Evolutionary conservation across 495 filamentous ascomycete species (phyloP).

Genomic region (Xylaria curta): DNA sequence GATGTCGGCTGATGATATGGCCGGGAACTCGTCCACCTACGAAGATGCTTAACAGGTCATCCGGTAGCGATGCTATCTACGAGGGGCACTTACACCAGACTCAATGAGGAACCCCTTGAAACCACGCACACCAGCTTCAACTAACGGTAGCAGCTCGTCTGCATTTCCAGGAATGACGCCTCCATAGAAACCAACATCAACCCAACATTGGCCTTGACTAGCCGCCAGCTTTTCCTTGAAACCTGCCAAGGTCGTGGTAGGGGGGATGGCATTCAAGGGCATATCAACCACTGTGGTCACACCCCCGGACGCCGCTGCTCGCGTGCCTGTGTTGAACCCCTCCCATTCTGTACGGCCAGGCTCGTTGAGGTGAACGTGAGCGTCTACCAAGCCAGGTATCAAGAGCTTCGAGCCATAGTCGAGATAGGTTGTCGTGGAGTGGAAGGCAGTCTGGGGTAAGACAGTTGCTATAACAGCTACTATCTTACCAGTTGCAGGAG

Average conservation of each 20-base stretch:
- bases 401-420: constrained; percentile 89
- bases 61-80: constrained; percentile 3
- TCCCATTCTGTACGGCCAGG: constrained; percentile 99
- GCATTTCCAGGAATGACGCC: constrained; percentile 93
- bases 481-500: constrained; percentile 82
- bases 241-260: constrained; percentile 86
- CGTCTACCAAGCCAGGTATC: constrained; percentile 92
- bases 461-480: constrained; percentile 75
- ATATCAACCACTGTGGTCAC: constrained; percentile 99
- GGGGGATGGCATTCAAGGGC: constrained; percentile 96
- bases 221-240: constrained; percentile 86
- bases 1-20: constrained; percentile 81
- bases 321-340: constrained; percentile 92
- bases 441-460: constrained; percentile 74
- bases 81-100: constrained; percentile 75
- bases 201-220: constrained; percentile 91
- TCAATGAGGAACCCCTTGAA: constrained; percentile 99
- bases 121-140: constrained; percentile 84
- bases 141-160: constrained; percentile 76
- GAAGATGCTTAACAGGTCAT: constrained; percentile 1
- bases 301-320: constrained; percentile 92
- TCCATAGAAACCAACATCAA: constrained; percentile 98
- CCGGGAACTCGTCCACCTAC: constrained; percentile 93
- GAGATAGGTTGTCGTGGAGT: constrained; percentile 70
- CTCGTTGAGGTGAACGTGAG: constrained; percentile 98